Percentiles rank a stretch among this genome's conserved stretches.
Conservation (phyloP, 1,284 basidiomycete genomes). For the Coniferiporia sulphurascens region DNA sequence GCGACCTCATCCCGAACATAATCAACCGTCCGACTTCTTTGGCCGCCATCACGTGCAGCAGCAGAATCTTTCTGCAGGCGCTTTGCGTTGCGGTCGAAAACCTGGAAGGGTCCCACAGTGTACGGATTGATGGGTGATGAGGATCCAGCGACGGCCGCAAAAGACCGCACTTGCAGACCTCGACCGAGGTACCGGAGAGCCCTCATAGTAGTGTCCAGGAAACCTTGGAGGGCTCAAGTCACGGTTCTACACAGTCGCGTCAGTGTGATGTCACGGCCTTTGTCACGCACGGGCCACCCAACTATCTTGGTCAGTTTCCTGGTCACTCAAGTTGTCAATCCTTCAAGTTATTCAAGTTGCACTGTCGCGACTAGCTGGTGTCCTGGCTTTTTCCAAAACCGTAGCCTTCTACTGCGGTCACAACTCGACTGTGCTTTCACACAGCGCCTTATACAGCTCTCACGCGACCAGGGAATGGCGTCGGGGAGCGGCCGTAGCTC, state of each 20-base stretch:
- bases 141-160: conserved; percentile 24
- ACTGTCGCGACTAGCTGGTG: no score
- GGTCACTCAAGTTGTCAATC: no score
- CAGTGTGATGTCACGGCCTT: no score
- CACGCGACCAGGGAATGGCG: background rate
- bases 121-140: conserved; percentile 28
- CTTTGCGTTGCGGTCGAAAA: conserved; percentile 91
- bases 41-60: conserved; percentile 50
- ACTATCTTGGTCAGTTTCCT: no score
- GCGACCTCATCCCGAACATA: conserved; percentile 91
- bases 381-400: no score
- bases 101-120: conserved; percentile 59
- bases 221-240: background rate
- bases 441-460: background rate
- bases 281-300: no score
- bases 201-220: background rate
- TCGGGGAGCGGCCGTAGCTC: background rate
- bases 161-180: conserved; percentile 12
- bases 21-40: conserved; percentile 76
- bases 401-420: no score
- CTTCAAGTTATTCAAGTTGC: no score
- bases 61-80: conserved; percentile 77
- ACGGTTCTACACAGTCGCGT: no score
- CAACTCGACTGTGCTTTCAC: no score
- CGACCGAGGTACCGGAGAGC: background rate